These are phyloP conservation scores for Aurantiochytrium sp. DNA, from an alignment of 108 stramenopile genomes.

Conservation along the genomic window DNA sequence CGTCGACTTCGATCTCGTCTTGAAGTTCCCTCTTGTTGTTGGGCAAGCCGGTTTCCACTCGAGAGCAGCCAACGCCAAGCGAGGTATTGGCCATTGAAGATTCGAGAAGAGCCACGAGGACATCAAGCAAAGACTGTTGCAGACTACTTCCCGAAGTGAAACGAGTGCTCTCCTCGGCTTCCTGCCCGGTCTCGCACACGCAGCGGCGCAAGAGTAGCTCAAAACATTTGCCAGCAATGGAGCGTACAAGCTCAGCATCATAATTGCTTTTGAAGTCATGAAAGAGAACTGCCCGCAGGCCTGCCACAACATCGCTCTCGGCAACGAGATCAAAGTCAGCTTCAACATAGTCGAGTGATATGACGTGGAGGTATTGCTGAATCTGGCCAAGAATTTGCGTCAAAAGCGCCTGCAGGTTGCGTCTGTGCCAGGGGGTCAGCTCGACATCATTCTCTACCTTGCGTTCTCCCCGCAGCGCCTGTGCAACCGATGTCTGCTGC, in stretches of 20 bases:
- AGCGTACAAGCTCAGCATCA: not conserved
- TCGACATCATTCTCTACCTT: not conserved
- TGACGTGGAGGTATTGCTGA: not conserved
- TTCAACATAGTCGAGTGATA: not conserved
- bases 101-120: not conserved
- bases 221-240: not conserved
- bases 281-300: not conserved
- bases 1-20: too few relatives aligned
- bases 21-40: too few relatives aligned
- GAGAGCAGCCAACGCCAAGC: not conserved
- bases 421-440: not conserved
- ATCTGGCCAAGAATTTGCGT: not conserved
- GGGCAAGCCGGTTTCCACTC: too few relatives aligned
- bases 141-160: conserved; percentile 4
- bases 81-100: not conserved
- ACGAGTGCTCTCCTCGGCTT: not conserved
- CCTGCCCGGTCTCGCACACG: not conserved
- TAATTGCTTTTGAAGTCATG: not conserved
- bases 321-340: conserved; percentile 2
- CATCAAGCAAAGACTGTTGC: not conserved
- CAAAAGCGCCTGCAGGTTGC: not conserved
- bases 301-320: not conserved
- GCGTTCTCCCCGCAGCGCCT: not conserved
- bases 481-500: not conserved
- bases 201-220: conserved; percentile 3